These are phyloP conservation scores for Naumovozyma baii DNA, from an alignment of 805 yeast species.

Conservation along the genomic window DNA sequence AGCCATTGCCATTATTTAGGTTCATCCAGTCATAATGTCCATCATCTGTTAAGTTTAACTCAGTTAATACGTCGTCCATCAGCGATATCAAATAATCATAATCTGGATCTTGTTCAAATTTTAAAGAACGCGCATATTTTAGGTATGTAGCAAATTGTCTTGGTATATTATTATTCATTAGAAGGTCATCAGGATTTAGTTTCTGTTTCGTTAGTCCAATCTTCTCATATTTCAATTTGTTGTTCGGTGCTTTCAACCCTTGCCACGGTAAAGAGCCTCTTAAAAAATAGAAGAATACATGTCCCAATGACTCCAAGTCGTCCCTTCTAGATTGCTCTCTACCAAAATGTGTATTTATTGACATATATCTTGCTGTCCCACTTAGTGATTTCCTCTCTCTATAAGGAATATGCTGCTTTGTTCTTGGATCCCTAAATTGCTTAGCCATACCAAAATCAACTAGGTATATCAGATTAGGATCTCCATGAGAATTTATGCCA, in stretches of 20 bases:
- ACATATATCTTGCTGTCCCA: conserved; percentile 84
- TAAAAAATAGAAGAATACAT: conserved; percentile 69
- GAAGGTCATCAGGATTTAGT: conserved; percentile 50
- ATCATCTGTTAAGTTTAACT: conserved; percentile 51
- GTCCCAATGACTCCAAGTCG: conserved; percentile 73
- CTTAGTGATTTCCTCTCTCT: conserved; percentile 70
- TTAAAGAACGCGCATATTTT: conserved; percentile 54
- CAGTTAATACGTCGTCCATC: conserved; percentile 49
- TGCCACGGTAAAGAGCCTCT: conserved; percentile 84
- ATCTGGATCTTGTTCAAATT: conserved; percentile 75
- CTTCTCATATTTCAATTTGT: conserved; percentile 72
- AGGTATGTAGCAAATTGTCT: conserved; percentile 66
- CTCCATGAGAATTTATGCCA: conserved; percentile 49
- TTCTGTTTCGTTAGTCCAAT: conserved; percentile 74
- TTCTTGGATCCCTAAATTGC: conserved; percentile 70
- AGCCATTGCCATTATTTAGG: conserved; percentile 68
- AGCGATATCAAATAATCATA: conserved; percentile 56
- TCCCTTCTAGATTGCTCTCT: conserved; percentile 78
- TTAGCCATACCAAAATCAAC: conserved; percentile 87
- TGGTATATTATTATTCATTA: conserved; percentile 51
- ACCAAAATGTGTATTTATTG: conserved; percentile 79
- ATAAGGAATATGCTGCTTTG: conserved; percentile 74
- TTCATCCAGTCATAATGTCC: conserved; percentile 76
- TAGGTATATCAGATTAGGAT: conserved; percentile 59
- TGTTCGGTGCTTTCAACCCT: conserved; percentile 82